phyloP scores from a whole-genome alignment of 768 basidiomycete genomes.

The Leccinum boreale region DNA sequence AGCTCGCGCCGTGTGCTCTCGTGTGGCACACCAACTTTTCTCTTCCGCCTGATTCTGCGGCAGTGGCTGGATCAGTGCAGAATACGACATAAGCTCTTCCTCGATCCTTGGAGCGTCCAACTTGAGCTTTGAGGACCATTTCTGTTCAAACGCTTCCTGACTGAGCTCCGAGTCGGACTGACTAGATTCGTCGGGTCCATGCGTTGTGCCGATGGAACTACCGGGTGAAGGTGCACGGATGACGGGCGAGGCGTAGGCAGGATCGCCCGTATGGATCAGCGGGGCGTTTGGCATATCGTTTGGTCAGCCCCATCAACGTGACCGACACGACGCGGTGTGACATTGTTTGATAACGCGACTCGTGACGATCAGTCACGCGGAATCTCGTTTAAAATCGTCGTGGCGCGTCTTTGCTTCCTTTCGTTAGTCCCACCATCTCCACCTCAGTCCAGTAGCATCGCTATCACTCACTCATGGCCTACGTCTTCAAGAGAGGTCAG shows the following conservation, averaged over 20 bases:
- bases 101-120: constrained; percentile 36
- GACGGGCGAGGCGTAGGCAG: constrained; percentile 44
- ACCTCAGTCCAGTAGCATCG: constrained; percentile 1
- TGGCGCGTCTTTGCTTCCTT: constrained; percentile 24
- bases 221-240: constrained; percentile 46
- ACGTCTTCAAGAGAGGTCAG: constrained; percentile 59
- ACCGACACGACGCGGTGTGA: constrained; percentile 29
- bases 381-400: constrained; percentile 28
- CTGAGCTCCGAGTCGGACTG: constrained; percentile 38
- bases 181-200: constrained; percentile 44
- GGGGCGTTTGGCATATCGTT: constrained; percentile 28
- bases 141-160: constrained; percentile 36
- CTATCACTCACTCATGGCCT: constrained; percentile 37
- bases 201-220: constrained; percentile 46
- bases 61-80: constrained; percentile 32
- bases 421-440: constrained; percentile 25
- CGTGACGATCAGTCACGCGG: constrained; percentile 29
- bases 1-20: constrained; percentile 1
- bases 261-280: constrained; percentile 32
- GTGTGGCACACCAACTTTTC: constrained; percentile 31
- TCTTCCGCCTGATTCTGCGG: constrained; percentile 36
- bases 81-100: constrained; percentile 34
- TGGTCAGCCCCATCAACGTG: not conserved
- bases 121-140: constrained; percentile 33
- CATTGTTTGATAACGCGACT: constrained; percentile 28